These are phyloP conservation scores for Fonsecaea pedrosoi DNA, from an alignment of 2,329 filamentous ascomycete genomes.

Conservation along the genomic window DNA sequence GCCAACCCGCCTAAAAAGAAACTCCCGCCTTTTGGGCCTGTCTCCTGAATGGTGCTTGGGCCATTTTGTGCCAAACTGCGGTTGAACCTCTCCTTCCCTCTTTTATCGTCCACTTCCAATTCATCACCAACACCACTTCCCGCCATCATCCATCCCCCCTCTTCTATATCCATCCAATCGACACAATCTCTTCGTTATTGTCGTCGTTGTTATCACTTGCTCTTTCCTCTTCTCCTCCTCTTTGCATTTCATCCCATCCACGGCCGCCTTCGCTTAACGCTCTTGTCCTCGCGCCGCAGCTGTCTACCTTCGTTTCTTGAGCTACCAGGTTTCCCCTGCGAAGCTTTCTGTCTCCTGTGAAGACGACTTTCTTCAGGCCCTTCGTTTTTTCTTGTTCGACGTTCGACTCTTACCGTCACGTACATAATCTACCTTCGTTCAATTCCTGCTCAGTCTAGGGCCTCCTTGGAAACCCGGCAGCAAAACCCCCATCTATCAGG, in stretches of 20 bases:
- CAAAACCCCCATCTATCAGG: not conserved
- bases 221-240: constrained; percentile 23
- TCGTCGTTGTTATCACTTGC: constrained; percentile 21
- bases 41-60: constrained; percentile 21
- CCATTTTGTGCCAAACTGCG: constrained; percentile 21
- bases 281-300: constrained; percentile 29
- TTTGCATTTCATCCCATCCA: constrained; percentile 13
- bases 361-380: constrained; percentile 19
- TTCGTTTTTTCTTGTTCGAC: constrained; percentile 28
- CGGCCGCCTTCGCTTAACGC: constrained; percentile 16
- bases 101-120: constrained; percentile 10
- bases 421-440: constrained; percentile 32
- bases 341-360: constrained; percentile 17
- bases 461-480: not conserved
- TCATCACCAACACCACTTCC: constrained; percentile 9
- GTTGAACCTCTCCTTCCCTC: constrained; percentile 12
- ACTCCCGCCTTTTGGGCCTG: constrained; percentile 5
- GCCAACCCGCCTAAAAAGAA: constrained; percentile 11
- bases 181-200: constrained; percentile 13
- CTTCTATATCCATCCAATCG: constrained; percentile 26
- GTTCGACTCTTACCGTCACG: constrained; percentile 20
- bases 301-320: constrained; percentile 36
- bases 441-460: constrained; percentile 13
- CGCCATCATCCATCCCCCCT: constrained; percentile 13
- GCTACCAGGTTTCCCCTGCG: constrained; percentile 15